Evolutionary conservation across 257 asterid genomes (phyloP).

Genomic region (Echites panduratus): DNA sequence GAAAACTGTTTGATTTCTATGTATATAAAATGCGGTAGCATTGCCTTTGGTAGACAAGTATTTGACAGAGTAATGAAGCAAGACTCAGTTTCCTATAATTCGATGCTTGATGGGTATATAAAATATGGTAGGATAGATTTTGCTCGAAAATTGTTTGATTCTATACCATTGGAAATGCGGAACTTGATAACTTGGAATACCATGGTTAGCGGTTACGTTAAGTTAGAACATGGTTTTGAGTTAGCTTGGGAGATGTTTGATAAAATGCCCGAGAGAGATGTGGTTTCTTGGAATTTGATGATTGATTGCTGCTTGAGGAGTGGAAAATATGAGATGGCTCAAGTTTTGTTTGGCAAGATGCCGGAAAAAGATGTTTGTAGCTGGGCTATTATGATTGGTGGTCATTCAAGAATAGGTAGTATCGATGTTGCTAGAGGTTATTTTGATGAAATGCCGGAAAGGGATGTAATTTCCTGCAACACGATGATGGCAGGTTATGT

Average conservation of each 20-base stretch:
- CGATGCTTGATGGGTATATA: constrained; percentile 82
- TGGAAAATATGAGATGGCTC: constrained; percentile 50
- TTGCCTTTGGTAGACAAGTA: constrained; percentile 40
- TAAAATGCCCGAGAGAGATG: constrained; percentile 56
- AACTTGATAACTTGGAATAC: constrained; percentile 77
- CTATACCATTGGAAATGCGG: constrained; percentile 47
- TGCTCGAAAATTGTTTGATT: constrained; percentile 57
- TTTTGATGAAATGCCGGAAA: constrained; percentile 65
- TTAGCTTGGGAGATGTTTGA: constrained; percentile 49
- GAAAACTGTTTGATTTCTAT: constrained; percentile 57
- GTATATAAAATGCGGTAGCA: constrained; percentile 53
- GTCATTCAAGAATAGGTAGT: constrained; percentile 53
- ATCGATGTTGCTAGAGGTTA: constrained; percentile 51
- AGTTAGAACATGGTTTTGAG: constrained; percentile 40
- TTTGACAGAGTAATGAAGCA: constrained; percentile 53
- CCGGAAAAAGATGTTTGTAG: constrained; percentile 57
- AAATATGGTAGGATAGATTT: constrained; percentile 57
- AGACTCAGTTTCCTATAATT: constrained; percentile 67
- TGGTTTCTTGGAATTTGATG: constrained; percentile 87
- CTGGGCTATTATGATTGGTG: constrained; percentile 80
- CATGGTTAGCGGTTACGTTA: constrained; percentile 57
- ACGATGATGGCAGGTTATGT: constrained; percentile 85
- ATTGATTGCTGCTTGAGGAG: constrained; percentile 60
- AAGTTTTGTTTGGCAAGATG: constrained; percentile 52
- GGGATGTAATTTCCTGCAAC: constrained; percentile 83